Percentiles rank a stretch among this genome's conserved stretches.
These are phyloP conservation scores for Saccharomyces hybrid DNA, from an alignment of 1,139 yeast genomes.

Conservation along the genomic window DNA sequence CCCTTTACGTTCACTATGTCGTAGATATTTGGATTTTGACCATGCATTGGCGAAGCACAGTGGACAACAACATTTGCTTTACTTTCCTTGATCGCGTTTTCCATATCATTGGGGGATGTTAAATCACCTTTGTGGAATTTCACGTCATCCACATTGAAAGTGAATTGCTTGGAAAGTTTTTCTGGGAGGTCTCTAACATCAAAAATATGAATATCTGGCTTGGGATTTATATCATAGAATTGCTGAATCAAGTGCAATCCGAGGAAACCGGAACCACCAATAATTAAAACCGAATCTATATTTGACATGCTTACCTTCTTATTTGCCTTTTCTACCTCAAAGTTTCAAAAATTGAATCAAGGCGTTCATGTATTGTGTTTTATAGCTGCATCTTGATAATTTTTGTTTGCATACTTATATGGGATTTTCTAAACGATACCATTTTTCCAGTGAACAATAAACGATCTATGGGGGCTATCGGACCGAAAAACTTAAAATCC, in stretches of 20 bases:
- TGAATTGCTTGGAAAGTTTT: conserved; percentile 59
- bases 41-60: conserved; percentile 95
- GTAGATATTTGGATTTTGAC: conserved; percentile 69
- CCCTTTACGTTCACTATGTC: conserved; percentile 90
- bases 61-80: conserved; percentile 79
- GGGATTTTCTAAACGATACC: neutral
- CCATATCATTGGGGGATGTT: conserved; percentile 64
- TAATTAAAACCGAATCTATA: conserved; percentile 60
- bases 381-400: neutral
- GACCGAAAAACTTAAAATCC: conserved; percentile 1
- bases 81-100: conserved; percentile 50
- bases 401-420: neutral
- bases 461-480: neutral
- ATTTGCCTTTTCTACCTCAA: neutral
- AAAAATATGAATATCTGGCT: conserved; percentile 73
- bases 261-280: conserved; percentile 93
- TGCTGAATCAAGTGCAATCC: conserved; percentile 89
- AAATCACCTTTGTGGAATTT: conserved; percentile 74
- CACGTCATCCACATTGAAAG: conserved; percentile 56
- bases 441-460: neutral
- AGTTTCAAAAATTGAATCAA: too few species aligned
- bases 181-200: conserved; percentile 86
- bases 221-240: conserved; percentile 59
- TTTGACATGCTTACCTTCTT: conserved; percentile 12
- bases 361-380: neutral